Base-by-base conservation (phyloP, 768 basidiomycete species). In the Boletus speciosus region DNA sequence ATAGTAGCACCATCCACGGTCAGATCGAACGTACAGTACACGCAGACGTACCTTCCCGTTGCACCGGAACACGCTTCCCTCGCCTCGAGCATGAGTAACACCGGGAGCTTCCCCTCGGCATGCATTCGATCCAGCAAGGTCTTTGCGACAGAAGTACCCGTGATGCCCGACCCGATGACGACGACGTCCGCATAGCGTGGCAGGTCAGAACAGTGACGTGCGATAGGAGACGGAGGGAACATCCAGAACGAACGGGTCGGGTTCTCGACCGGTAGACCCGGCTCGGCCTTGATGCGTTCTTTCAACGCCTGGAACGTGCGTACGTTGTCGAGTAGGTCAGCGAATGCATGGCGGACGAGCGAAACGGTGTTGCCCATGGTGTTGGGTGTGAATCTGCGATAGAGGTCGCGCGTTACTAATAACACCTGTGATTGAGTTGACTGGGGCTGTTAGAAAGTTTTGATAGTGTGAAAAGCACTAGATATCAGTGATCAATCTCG, bases 11-110 rank as follows among this genome's bases (percentile, higher is more conserved):
- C 16, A 27, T 42, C 32, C 34, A 25, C 21, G 11, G 8, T 7
- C 25, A 11, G 7, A 9, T 27, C 15, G 25, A 9, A 29, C 7
- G 21, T 11, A 7, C 10, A 10, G 11, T n/a, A n/a, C 36, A n/a
- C 14, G n/a, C 14, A n/a, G 12, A 70, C 74, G n/a, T 53, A 83
- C 85, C 87, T 76, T 36, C 81, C 88, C 0, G 87, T 88, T 7
- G 88, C 88, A 1, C 88, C 88, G 0, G 85, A 87, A 61, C 88
- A 90, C 0, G 76, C 76, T 11, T 88, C 87, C 50, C 93, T 72
- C 4, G 92, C 93, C 60, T 96, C 93, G 21, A 96, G 76, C 75
- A 93, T 84, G 21, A 90, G 80, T 2, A 94, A 67, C 36, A 73
- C 70, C 14, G 81, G 54, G 7, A 58, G 52, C 27, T 64, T 66